Evolutionary conservation across 2,329 filamentous ascomycete genomes (phyloP).

Genomic region (Colletotrichum plurivorum): DNA sequence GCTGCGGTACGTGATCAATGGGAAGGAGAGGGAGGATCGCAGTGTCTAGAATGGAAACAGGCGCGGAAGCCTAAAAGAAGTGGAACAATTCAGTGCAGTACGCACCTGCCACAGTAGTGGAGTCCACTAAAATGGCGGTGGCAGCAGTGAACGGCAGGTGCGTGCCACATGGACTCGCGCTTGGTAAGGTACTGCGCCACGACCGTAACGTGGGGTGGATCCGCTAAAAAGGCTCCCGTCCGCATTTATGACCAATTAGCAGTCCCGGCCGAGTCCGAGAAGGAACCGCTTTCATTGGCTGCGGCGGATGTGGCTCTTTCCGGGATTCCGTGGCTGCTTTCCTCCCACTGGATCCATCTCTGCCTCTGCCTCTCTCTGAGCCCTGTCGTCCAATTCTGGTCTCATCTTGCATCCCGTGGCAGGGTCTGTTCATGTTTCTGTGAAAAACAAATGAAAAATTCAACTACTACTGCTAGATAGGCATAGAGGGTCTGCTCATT

Average conservation of each 20-base stretch:
- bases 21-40: neutral
- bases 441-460: too few species aligned
- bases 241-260: constrained; percentile 12
- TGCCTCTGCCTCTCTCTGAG: too few species aligned
- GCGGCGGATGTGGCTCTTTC: constrained; percentile 24
- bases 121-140: too few species aligned
- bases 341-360: too few species aligned
- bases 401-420: constrained; percentile 2
- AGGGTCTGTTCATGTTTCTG: neutral
- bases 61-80: constrained; percentile 14
- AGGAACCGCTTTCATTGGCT: constrained; percentile 7
- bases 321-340: constrained; percentile 7
- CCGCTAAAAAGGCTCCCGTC: constrained; percentile 20
- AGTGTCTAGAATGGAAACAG: constrained; percentile 2
- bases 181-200: constrained; percentile 28
- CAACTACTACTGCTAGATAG: too few species aligned
- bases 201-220: fast-evolving
- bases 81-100: neutral
- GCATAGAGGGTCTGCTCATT: neutral
- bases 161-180: too few species aligned
- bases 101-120: too few species aligned
- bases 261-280: neutral
- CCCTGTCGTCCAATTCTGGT: neutral
- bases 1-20: constrained; percentile 28
- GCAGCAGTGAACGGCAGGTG: too few species aligned